Evolutionary conservation across 441 rosid genomes (phyloP), one percentile per base, ranked within the genome.

Genomic region (Adansonia madagascariensis): DNA sequence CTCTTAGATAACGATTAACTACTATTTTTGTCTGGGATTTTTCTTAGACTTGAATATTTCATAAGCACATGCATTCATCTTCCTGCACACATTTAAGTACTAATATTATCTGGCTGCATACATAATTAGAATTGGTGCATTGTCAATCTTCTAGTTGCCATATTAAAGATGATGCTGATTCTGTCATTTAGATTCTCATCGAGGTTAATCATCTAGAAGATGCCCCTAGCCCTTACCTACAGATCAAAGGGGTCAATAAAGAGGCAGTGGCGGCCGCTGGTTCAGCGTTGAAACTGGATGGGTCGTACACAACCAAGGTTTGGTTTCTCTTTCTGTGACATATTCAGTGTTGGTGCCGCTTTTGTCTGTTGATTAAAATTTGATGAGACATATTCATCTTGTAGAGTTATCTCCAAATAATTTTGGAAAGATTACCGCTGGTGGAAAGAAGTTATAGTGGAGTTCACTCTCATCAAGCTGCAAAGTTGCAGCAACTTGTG

Each of bases 291-390:
- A 89, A 89, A 80, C 82, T 97, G 62, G 97, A 94, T 84, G 95
- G 95, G 65, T 94, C 97, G 78, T 97, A 97, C 82, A 93, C 99
- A 35, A 93, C 99, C 41, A 94, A 97, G 99, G 99, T 97, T 79
- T 75, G 77, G 66, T 50, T 71, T 76, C 59, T 20, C 62, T 47
- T 57, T 68, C 31, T 68, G 47, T 46, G 24, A 61, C 59, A 71
- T 55, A 55, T 61, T 69, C 47, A 10, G 65, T 61, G 35, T 63
- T 17, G 31, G 44, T 39, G 18, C 31, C 22, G 17, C 43, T 83
- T 59, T 22, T 43, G 39, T 52, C 49, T 31, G 14, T 62, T 47
- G 1, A 20, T 63, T 44, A 27, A 66, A 44, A 62, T 46, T 70
- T 81, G 64, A 62, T 35, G 35, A 4, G 35, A 24, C 39, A 20